phyloP scores from a whole-genome alignment of 257 asterid genomes.

The Nicotiana otophora region DNA sequence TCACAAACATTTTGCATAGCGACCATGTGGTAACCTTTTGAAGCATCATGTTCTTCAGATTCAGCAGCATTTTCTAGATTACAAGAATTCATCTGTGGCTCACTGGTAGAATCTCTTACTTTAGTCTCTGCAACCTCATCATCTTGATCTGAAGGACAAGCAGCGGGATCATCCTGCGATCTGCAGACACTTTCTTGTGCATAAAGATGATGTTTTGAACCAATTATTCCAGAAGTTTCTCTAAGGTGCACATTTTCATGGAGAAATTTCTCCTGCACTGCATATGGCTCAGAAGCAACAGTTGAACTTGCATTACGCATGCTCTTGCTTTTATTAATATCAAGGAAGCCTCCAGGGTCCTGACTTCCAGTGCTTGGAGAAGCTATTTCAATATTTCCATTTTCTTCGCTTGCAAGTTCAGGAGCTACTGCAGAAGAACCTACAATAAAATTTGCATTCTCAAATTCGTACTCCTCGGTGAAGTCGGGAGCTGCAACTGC shows the following conservation, averaged over 20 bases:
- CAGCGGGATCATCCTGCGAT: conserved; percentile 9
- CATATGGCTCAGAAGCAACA: conserved; percentile 14
- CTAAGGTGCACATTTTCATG: conserved; percentile 4
- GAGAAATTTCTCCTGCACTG: neutral
- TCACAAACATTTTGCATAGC: conserved; percentile 15
- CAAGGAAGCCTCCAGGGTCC: conserved; percentile 11
- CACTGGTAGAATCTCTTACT: conserved; percentile 17
- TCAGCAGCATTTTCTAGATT: conserved; percentile 12
- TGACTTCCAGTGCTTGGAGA: conserved; percentile 21
- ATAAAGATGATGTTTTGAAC: conserved; percentile 7
- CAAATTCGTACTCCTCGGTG: conserved; percentile 29
- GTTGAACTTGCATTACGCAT: conserved; percentile 13
- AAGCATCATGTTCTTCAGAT: conserved; percentile 10
- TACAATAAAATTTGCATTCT: conserved; percentile 20
- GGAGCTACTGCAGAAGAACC: conserved; percentile 25
- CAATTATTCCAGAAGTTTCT: conserved; percentile 17
- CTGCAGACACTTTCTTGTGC: conserved; percentile 17
- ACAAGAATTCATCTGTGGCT: conserved; percentile 15
- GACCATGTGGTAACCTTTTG: conserved; percentile 10
- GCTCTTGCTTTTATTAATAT: conserved; percentile 11
- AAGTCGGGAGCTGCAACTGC: conserved; percentile 60
- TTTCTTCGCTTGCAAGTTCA: conserved; percentile 16
- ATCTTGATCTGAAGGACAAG: conserved; percentile 26
- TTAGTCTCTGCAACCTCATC: conserved; percentile 10
- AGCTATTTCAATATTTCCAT: conserved; percentile 17